A percentile compares a stretch with the other conserved stretches of the same genome.
Conservation (phyloP, 1,139 yeast species). For the Yamadazyma dushanensis region DNA sequence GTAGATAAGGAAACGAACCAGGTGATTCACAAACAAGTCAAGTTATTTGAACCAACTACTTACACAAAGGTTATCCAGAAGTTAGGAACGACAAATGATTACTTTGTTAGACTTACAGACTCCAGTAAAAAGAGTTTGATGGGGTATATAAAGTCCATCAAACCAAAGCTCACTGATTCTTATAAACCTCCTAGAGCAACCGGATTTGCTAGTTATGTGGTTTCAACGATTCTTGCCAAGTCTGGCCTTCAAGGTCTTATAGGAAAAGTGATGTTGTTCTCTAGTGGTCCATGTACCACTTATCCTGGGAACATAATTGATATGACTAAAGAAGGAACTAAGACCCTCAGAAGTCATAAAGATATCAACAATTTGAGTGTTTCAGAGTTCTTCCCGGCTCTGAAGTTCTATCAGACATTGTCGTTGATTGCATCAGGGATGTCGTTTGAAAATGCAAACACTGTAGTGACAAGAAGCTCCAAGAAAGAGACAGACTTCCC, state of each 20-base stretch:
- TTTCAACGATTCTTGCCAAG: slow-evolving; percentile 22
- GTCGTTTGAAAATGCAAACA: slow-evolving; percentile 20
- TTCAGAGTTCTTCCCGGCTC: slow-evolving; percentile 25
- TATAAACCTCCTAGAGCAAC: slow-evolving; percentile 33
- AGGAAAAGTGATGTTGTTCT: slow-evolving; percentile 30
- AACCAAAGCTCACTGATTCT: slow-evolving; percentile 26
- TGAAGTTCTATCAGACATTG: slow-evolving; percentile 30
- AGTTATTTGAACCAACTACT: slow-evolving; percentile 9
- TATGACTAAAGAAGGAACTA: slow-evolving; percentile 7
- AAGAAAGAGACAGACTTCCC: slow-evolving; percentile 27
- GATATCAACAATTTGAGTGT: slow-evolving; percentile 33
- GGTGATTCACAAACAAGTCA: slow-evolving; percentile 3
- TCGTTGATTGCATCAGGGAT: slow-evolving; percentile 34
- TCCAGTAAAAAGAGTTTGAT: slow-evolving; percentile 8
- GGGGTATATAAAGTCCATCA: slow-evolving; percentile 17
- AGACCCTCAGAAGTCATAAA: slow-evolving; percentile 32
- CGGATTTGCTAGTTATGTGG: slow-evolving; percentile 32
- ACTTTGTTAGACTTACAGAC: slow-evolving; percentile 6
- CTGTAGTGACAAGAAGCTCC: slow-evolving; percentile 18
- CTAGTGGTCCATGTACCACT: slow-evolving; percentile 38
- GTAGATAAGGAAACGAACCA: slow-evolving; percentile 5
- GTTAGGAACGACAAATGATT: slow-evolving; percentile 10
- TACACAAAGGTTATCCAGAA: slow-evolving; percentile 9
- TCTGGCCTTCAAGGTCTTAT: slow-evolving; percentile 20
- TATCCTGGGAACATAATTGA: slow-evolving; percentile 36